Base-by-base conservation (phyloP, 495 filamentous ascomycete genomes). In the Pyronema domesticum region DNA sequence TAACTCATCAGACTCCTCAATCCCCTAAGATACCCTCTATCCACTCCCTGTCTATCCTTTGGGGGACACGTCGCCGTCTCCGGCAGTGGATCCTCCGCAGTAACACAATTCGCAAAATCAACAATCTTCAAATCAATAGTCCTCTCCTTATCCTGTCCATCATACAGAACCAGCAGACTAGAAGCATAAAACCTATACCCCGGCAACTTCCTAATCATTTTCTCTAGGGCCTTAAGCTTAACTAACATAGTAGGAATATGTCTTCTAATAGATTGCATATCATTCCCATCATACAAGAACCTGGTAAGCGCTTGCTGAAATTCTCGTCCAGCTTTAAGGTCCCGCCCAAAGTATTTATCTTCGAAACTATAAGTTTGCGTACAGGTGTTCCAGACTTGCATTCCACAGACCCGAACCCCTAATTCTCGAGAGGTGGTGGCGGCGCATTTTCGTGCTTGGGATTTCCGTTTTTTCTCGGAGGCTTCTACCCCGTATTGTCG, bases 31-130 rank as follows among this genome's bases (percentile, higher is more conserved):
- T 96, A 98, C 8, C 91, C 91, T 17, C 79, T 74, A 61, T 98
- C 91, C 35, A 94, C 79, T 56, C 85, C 83, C 46, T 80, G 68
- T 3, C 83, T 85, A 66, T 88, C 74, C 51, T 80, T 72, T 19
- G 93, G 91, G 14, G 93, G 93, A 57, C 89, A 95, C 33, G 78
- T 73, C 33, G 78, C 76, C 52, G 75, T 71, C 6, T 79, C 66
- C 18, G 79, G 68, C 14, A 79, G 56, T 34, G 73, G 68, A 61
- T 95, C 86, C 51, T 89, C 86, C 3, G 85, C 83, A 8, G 87
- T 95, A 7, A 96, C 82, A 58, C 89, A 95, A 64, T 98, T 98
- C 23, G 91, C 91, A 72, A 98, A 98, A 66, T 98, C 91, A 44
- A 94, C 89, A 65, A 98, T 94, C 68, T 95, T 95, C 65, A 98